A percentile compares a stretch with the other conserved stretches of the same genome.
phyloP scores from a whole-genome alignment of 2,329 filamentous ascomycete genomes.

The Stachybotrys chlorohalonatus region DNA sequence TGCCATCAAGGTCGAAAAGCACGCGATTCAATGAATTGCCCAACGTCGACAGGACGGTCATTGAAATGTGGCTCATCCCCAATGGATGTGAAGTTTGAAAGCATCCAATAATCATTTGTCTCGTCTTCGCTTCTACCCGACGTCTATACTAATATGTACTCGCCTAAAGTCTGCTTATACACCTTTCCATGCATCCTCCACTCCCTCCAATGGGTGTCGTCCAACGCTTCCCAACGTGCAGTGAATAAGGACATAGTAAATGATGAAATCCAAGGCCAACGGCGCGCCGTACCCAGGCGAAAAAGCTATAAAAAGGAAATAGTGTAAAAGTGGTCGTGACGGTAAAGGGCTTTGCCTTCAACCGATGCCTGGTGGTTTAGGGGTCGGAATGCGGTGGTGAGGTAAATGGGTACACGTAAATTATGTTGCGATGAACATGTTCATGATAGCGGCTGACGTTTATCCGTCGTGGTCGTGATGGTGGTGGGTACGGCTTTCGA shows the following conservation, averaged over 20 bases:
- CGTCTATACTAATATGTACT: no score
- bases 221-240: not conserved
- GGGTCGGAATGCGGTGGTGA: not conserved
- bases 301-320: not conserved
- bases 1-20: no score
- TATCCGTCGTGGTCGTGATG: not conserved
- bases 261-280: not conserved
- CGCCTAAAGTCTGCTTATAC: not conserved
- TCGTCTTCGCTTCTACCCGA: not conserved
- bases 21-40: no score
- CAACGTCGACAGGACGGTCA: no score
- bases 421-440: not conserved
- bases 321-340: not conserved
- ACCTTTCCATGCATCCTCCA: not conserved
- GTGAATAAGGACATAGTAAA: not conserved
- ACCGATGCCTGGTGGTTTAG: not conserved
- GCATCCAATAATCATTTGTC: not conserved
- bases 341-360: not conserved
- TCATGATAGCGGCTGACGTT: not conserved
- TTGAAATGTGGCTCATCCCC: no score
- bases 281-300: not conserved
- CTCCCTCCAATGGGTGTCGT: not conserved
- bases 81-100: no score
- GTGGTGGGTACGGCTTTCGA: not conserved
- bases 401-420: not conserved